Conservation (phyloP, 2,329 filamentous ascomycete genomes). For the Paracoccidioides lutzii region DNA sequence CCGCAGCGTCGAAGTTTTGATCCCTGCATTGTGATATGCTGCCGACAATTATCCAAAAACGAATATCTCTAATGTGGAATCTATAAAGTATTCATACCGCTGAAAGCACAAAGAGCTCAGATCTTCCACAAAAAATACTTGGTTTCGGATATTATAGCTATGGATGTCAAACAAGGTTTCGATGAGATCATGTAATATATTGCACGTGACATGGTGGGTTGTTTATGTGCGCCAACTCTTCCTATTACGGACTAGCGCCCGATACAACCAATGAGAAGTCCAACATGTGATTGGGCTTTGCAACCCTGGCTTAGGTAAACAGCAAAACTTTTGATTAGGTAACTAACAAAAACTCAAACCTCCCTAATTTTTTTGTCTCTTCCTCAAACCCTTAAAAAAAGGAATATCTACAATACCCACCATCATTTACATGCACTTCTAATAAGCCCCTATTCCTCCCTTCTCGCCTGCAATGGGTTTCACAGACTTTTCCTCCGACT, state of each 20-base stretch:
- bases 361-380: constrained; percentile 7
- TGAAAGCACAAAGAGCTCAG: too few species aligned
- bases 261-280: too few species aligned
- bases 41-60: background rate
- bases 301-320: too few species aligned
- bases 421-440: constrained; percentile 19
- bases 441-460: constrained; percentile 12
- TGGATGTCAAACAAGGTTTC: background rate
- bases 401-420: constrained; percentile 1
- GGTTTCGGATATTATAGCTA: too few species aligned
- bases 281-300: too few species aligned
- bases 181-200: background rate
- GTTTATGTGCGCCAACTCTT: background rate
- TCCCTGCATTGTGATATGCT: background rate
- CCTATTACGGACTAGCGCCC: background rate
- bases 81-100: too few species aligned
- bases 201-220: background rate
- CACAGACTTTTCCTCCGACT: constrained; percentile 50
- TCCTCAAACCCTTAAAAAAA: background rate
- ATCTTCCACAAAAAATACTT: background rate
- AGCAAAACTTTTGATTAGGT: background rate
- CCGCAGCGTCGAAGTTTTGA: background rate
- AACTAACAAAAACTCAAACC: background rate
- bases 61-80: too few species aligned
- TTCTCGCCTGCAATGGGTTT: constrained; percentile 46